Evolutionary conservation across 345 rosid genomes (phyloP).

Genomic region (Adansonia digitata): DNA sequence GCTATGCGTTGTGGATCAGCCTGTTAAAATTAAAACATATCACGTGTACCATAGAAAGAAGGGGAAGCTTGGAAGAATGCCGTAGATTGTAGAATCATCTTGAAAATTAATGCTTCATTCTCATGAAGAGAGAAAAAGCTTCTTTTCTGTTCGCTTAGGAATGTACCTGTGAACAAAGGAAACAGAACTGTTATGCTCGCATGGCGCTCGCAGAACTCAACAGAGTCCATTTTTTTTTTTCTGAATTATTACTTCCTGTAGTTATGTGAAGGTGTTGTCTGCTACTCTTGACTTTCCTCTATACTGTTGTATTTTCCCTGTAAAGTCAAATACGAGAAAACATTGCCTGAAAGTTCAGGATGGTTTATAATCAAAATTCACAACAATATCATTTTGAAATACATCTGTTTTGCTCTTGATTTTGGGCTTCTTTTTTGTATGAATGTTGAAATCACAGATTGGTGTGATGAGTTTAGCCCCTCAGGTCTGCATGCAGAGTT

Average conservation of each 20-base stretch:
- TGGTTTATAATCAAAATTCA: background rate
- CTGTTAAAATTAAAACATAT: background rate
- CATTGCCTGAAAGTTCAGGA: background rate
- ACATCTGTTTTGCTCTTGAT: background rate
- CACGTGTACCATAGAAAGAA: background rate
- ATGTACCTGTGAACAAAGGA: background rate
- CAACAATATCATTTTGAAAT: background rate
- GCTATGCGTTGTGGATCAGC: background rate
- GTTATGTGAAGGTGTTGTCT: background rate
- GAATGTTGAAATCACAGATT: background rate
- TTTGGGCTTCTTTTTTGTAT: background rate
- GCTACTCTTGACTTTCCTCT: background rate
- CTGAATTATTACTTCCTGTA: background rate
- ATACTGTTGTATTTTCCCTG: background rate
- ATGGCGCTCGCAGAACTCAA: background rate
- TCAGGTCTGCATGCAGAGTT: background rate
- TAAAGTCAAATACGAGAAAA: background rate
- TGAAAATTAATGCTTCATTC: background rate
- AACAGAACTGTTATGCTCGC: background rate
- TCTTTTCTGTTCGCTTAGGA: background rate
- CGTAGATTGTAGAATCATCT: background rate
- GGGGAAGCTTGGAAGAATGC: background rate
- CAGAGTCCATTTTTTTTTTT: background rate
- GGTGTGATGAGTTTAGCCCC: background rate
- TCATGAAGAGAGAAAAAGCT: background rate